These are phyloP conservation scores for Acer negundo DNA, from an alignment of 345 rosid genomes.

Conservation along the genomic window DNA sequence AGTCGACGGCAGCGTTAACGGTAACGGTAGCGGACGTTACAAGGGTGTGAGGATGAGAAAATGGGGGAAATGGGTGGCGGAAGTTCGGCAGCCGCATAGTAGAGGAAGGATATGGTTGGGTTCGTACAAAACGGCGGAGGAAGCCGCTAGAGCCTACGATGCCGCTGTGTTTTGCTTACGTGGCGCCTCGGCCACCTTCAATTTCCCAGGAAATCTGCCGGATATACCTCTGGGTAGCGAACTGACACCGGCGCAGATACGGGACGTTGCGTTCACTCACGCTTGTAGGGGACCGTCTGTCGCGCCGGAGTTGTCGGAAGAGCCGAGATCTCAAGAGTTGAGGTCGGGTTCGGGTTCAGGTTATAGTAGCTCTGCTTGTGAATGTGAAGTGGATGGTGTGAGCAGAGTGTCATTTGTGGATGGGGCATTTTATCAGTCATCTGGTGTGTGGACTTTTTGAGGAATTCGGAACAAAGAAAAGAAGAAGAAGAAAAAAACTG, in stretches of 20 bases:
- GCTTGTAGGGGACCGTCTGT: slow-evolving; percentile 18
- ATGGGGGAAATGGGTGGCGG: slow-evolving; percentile 86
- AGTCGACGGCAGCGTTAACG: neutral
- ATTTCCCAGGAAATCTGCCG: slow-evolving; percentile 49
- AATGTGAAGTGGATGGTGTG: neutral
- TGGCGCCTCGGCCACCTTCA: slow-evolving; percentile 47
- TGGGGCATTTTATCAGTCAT: slow-evolving; percentile 34
- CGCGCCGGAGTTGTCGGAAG: neutral
- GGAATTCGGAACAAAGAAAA: neutral
- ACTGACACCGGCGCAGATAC: slow-evolving; percentile 42
- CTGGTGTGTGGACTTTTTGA: slow-evolving; percentile 34
- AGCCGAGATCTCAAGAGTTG: neutral
- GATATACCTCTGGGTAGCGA: slow-evolving; percentile 27
- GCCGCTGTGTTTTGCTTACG: slow-evolving; percentile 60
- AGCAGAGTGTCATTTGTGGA: neutral
- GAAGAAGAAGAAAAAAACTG: too few relatives aligned
- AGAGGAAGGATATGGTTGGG: slow-evolving; percentile 66
- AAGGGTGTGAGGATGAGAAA: slow-evolving; percentile 73
- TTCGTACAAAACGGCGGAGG: slow-evolving; percentile 55
- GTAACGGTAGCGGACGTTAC: slow-evolving; percentile 25
- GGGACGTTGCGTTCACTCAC: slow-evolving; percentile 45
- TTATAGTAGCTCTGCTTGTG: neutral
- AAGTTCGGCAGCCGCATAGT: slow-evolving; percentile 59
- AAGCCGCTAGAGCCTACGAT: slow-evolving; percentile 71
- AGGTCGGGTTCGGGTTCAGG: neutral